Conservation (phyloP, 2,329 filamentous ascomycete genomes). For the Talaromyces islandicus region DNA sequence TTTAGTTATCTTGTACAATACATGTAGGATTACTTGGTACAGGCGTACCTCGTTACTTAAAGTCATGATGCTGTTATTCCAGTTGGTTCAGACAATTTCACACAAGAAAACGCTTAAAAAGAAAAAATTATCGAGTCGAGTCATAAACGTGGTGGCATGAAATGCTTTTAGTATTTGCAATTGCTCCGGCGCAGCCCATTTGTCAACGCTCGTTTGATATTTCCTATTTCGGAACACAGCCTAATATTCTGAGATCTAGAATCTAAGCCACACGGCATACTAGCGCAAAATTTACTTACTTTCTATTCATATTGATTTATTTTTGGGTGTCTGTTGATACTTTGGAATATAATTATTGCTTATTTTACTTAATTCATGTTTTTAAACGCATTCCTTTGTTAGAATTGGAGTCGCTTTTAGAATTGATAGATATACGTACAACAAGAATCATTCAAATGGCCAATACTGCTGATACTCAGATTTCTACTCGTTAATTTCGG, state of each 20-base stretch:
- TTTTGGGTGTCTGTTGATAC: no score
- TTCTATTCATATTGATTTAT: no score
- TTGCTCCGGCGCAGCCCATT: neutral
- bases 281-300: no score
- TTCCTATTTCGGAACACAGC: neutral
- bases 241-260: neutral
- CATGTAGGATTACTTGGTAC: neutral
- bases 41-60: neutral
- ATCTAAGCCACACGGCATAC: neutral
- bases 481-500: slow-evolving; percentile 21
- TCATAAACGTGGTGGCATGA: neutral
- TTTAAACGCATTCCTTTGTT: no score
- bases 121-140: neutral
- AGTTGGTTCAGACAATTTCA: neutral
- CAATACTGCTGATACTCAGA: slow-evolving; percentile 20
- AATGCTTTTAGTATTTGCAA: neutral
- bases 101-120: neutral
- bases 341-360: no score
- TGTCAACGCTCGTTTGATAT: slow-evolving; percentile 3
- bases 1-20: neutral
- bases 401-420: no score
- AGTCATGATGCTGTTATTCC: neutral
- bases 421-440: no score
- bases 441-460: slow-evolving; percentile 24
- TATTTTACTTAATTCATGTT: no score